Evolutionary conservation across 306 rosid genomes (phyloP).

Genomic region (Purshia tridentata): DNA sequence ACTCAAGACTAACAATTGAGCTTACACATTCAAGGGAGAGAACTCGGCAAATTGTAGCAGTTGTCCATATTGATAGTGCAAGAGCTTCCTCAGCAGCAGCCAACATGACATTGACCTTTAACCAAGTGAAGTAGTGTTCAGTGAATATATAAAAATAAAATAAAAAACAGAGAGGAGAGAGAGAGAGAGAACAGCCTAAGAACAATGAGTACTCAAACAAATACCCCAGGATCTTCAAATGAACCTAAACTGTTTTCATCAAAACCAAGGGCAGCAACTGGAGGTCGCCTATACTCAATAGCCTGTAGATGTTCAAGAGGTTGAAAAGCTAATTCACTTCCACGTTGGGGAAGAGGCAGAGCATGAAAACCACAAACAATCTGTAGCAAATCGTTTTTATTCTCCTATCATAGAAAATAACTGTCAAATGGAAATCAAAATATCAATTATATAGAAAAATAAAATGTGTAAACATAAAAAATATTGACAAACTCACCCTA

Average conservation of each 20-base stretch:
- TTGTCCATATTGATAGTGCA: slow-evolving; percentile 88
- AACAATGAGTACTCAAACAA: slow-evolving; percentile 20
- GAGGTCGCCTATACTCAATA: slow-evolving; percentile 63
- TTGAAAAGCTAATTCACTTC: slow-evolving; percentile 65
- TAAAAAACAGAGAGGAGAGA: neutral
- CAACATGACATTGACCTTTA: slow-evolving; percentile 57
- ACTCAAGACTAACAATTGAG: slow-evolving; percentile 18
- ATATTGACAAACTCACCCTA: slow-evolving; percentile 60
- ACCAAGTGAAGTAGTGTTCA: slow-evolving; percentile 27
- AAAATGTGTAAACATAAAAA: slow-evolving; percentile 22
- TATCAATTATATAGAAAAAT: slow-evolving; percentile 22
- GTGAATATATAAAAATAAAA: slow-evolving; percentile 20
- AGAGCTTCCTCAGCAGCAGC: slow-evolving; percentile 86
- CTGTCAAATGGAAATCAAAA: slow-evolving; percentile 31
- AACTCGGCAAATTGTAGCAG: slow-evolving; percentile 78
- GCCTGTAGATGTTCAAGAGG: slow-evolving; percentile 94
- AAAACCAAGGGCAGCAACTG: slow-evolving; percentile 64
- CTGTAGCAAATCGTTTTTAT: slow-evolving; percentile 75
- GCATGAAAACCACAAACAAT: slow-evolving; percentile 82
- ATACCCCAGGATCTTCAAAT: slow-evolving; percentile 60
- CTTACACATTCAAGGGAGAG: slow-evolving; percentile 87
- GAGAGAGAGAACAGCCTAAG: slow-evolving; percentile 2
- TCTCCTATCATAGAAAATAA: slow-evolving; percentile 55
- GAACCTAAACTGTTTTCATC: slow-evolving; percentile 39
- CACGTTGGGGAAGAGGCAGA: slow-evolving; percentile 64